phyloP scores from a whole-genome alignment of 1,284 basidiomycete genomes.

The Boletus smithii region DNA sequence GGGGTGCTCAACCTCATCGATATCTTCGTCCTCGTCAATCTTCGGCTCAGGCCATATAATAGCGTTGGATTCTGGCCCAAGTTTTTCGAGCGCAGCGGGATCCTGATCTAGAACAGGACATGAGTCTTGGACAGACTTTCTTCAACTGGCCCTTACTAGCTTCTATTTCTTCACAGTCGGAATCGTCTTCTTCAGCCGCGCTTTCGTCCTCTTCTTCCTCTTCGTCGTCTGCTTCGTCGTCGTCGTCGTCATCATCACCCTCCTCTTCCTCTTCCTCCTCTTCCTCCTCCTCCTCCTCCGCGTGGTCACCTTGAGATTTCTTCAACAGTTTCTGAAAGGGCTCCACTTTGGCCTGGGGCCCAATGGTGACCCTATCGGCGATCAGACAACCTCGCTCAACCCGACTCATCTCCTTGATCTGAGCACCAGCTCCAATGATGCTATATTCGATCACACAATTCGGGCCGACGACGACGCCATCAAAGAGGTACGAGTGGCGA shows the following conservation, averaged over 20 bases:
- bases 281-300: conserved; percentile 32
- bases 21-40: conserved; percentile 57
- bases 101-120: conserved; percentile 41
- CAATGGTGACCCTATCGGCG: conserved; percentile 76
- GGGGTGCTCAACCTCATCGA: conserved; percentile 56
- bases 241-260: conserved; percentile 35
- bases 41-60: conserved; percentile 63
- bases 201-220: conserved; percentile 34
- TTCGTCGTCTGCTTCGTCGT: conserved; percentile 30
- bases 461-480: conserved; percentile 74
- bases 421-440: conserved; percentile 76
- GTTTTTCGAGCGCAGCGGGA: conserved; percentile 36
- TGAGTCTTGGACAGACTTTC: neutral
- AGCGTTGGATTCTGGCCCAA: conserved; percentile 66
- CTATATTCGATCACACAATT: conserved; percentile 73
- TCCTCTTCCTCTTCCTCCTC: conserved; percentile 35
- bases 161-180: conserved; percentile 65
- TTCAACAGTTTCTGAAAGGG: conserved; percentile 73
- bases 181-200: conserved; percentile 44
- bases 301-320: conserved; percentile 36
- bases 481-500: conserved; percentile 78
- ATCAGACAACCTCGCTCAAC: conserved; percentile 73
- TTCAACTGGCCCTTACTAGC: conserved; percentile 42
- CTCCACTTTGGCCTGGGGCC: conserved; percentile 64
- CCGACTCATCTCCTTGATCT: conserved; percentile 61